Percentiles rank a stretch among this genome's conserved stretches.
These are phyloP conservation scores for Fusarium continuum DNA, from an alignment of 2,329 filamentous ascomycete genomes.

Conservation along the genomic window DNA sequence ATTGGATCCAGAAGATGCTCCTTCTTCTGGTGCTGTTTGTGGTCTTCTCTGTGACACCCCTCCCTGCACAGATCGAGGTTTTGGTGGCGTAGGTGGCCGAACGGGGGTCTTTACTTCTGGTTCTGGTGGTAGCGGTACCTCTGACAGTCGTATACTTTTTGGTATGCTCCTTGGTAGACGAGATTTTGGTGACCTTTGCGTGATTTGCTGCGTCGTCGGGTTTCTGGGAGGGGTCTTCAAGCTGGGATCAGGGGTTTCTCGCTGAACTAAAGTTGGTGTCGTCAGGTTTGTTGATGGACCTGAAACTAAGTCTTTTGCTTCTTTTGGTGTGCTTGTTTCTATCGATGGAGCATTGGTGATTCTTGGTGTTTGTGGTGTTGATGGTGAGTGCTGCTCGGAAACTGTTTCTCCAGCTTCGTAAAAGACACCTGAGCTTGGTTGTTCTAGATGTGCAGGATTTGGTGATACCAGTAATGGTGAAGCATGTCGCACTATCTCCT, in stretches of 20 bases:
- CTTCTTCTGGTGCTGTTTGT: slow-evolving; percentile 17
- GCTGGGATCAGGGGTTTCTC: neutral
- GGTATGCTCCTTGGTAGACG: slow-evolving; percentile 11
- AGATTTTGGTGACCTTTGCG: slow-evolving; percentile 15
- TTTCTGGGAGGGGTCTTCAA: neutral
- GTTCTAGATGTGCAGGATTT: slow-evolving; percentile 8
- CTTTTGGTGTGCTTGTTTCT: neutral
- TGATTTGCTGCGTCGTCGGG: neutral
- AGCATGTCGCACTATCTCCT: slow-evolving; percentile 8
- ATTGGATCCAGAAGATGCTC: neutral
- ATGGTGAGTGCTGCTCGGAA: neutral
- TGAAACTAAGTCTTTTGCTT: neutral
- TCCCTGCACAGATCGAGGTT: slow-evolving; percentile 11
- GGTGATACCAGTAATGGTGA: slow-evolving; percentile 16
- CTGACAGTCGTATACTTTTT: slow-evolving; percentile 7
- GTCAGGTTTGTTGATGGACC: neutral
- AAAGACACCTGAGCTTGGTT: slow-evolving; percentile 17
- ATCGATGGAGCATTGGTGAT: neutral
- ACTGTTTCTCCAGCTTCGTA: neutral
- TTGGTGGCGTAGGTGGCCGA: slow-evolving; percentile 32
- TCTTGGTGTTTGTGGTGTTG: neutral
- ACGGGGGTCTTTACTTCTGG: slow-evolving; percentile 10
- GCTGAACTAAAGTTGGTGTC: slow-evolving; percentile 4
- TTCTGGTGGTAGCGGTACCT: slow-evolving; percentile 28
- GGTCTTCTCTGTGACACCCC: slow-evolving; percentile 4